phyloP scores from a whole-genome alignment of 1,284 basidiomycete species.

The Athelia sp. region DNA sequence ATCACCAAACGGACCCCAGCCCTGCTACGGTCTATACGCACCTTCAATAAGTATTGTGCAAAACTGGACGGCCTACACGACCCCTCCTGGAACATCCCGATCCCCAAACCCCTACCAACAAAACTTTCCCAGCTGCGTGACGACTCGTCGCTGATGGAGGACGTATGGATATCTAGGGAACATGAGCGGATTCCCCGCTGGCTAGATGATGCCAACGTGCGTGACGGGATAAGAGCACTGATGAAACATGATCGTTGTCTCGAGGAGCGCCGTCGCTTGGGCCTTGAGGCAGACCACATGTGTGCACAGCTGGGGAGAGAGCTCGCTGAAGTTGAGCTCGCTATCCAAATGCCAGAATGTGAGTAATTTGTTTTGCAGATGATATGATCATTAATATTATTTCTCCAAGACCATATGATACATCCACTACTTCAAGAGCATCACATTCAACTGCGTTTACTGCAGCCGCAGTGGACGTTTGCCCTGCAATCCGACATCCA shows the following conservation, averaged over 20 bases:
- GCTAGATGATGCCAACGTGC: conserved; percentile 26
- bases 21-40: conserved; percentile 21
- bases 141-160: conserved; percentile 26
- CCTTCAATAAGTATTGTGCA: conserved; percentile 30
- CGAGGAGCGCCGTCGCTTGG: conserved; percentile 18
- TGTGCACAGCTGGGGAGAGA: conserved; percentile 16
- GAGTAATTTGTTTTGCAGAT: too few relatives aligned
- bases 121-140: conserved; percentile 23
- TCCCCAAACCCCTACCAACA: conserved; percentile 24
- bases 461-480: too few relatives aligned
- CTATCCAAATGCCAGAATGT: conserved; percentile 7
- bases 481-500: too few relatives aligned
- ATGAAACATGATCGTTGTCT: conserved; percentile 22
- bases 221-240: conserved; percentile 25
- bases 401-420: too few relatives aligned
- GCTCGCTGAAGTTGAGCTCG: conserved; percentile 9
- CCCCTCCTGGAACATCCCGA: conserved; percentile 21
- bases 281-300: conserved; percentile 20
- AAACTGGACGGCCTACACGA: conserved; percentile 19
- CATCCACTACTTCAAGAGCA: too few relatives aligned
- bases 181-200: conserved; percentile 20
- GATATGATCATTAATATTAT: too few relatives aligned
- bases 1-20: conserved; percentile 28
- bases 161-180: conserved; percentile 30
- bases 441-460: too few relatives aligned